phyloP scores from a whole-genome alignment of 495 filamentous ascomycete species.

The Neurospora pannonica region DNA sequence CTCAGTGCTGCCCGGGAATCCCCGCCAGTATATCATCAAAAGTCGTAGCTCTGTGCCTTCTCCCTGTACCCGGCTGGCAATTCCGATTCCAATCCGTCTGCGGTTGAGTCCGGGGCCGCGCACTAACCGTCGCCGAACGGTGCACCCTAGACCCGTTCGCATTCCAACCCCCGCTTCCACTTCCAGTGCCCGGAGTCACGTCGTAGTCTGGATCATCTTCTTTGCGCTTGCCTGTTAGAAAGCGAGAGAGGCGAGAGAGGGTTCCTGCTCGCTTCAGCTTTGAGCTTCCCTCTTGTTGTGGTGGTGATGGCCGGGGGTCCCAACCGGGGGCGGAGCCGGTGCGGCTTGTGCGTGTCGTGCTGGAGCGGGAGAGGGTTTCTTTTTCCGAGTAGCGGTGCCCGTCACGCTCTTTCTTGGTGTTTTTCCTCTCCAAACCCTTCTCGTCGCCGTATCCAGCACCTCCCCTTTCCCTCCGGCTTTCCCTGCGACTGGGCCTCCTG shows the following conservation, averaged over 20 bases:
- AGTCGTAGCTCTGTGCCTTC: conserved; percentile 6
- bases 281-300: not conserved
- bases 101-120: not conserved
- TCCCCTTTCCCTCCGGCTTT: not conserved
- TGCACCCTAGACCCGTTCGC: not conserved
- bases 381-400: not conserved
- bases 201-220: not conserved
- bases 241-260: conserved; percentile 5
- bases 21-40: conserved; percentile 14
- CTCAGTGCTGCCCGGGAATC: not conserved
- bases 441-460: not conserved
- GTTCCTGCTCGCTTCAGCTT: conserved; percentile 2
- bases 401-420: not conserved
- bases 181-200: not conserved
- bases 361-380: not conserved
- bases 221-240: not conserved
- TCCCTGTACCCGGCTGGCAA: not conserved
- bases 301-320: not conserved
- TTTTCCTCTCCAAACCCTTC: not conserved
- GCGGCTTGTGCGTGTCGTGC: not conserved
- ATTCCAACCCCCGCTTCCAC: not conserved
- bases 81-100: not conserved
- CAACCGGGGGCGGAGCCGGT: not conserved
- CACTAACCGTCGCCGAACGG: not conserved
- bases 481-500: not conserved